phyloP scores from a whole-genome alignment of 306 rosid species.

The Lathyrus tuberosus region DNA sequence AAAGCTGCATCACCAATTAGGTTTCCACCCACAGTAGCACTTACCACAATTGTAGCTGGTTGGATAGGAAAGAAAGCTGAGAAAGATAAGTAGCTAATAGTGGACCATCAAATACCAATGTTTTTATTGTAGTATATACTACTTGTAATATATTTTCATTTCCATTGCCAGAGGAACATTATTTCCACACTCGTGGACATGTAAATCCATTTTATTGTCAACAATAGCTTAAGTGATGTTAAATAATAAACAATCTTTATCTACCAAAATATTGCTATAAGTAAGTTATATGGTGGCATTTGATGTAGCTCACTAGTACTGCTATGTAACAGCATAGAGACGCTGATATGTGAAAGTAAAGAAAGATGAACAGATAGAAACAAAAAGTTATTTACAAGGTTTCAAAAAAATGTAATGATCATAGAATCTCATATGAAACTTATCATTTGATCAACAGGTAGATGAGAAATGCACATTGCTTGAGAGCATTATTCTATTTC shows the following conservation, averaged over 20 bases:
- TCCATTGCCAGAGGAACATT: slow-evolving; percentile 10
- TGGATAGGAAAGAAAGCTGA: slow-evolving; percentile 88
- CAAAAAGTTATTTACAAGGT: slow-evolving; percentile 4
- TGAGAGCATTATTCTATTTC: slow-evolving; percentile 4
- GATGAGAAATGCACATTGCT: not conserved
- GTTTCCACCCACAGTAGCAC: slow-evolving; percentile 96
- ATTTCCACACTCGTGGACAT: slow-evolving; percentile 19
- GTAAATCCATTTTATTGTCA: slow-evolving; percentile 25
- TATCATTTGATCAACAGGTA: not conserved
- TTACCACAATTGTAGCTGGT: slow-evolving; percentile 83
- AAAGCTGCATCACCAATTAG: slow-evolving; percentile 96
- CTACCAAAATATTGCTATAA: not conserved
- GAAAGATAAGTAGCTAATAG: slow-evolving; percentile 50
- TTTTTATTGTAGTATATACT: slow-evolving; percentile 24
- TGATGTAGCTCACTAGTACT: not conserved
- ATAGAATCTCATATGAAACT: slow-evolving; percentile 2
- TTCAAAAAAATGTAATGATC: not conserved
- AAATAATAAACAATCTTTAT: not conserved
- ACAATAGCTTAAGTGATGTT: slow-evolving; percentile 18
- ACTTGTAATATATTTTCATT: not conserved
- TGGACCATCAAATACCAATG: slow-evolving; percentile 9
- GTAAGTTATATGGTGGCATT: slow-evolving; percentile 5
- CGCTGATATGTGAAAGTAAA: slow-evolving; percentile 1
- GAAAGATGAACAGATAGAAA: not conserved
- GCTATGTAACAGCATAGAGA: not conserved